These are phyloP conservation scores for Hibiscus tridactylites DNA, from an alignment of 345 rosid species.

Conservation along the genomic window DNA sequence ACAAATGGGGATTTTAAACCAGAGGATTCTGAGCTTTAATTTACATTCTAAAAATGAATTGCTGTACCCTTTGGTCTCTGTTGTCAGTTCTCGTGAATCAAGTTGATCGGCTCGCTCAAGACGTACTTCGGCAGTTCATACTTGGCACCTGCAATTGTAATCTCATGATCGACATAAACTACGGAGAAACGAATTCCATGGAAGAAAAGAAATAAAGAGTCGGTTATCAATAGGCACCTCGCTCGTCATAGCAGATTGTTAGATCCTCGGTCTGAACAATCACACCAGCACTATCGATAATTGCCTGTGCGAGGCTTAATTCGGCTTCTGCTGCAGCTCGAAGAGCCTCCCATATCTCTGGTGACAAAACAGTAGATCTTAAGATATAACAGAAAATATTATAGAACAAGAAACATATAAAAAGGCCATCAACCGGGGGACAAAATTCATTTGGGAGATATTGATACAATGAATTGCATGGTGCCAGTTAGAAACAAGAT, in stretches of 20 bases:
- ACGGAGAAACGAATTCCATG: background rate
- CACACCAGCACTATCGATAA: constrained; percentile 81
- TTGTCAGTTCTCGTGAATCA: constrained; percentile 38
- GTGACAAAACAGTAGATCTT: background rate
- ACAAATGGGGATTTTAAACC: background rate
- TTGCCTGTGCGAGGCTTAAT: constrained; percentile 59
- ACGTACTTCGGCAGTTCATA: constrained; percentile 93
- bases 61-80: constrained; percentile 2
- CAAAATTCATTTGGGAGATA: background rate
- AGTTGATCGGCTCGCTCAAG: constrained; percentile 71
- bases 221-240: constrained; percentile 38
- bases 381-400: background rate
- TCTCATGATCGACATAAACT: background rate
- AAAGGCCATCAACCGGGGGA: background rate
- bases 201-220: background rate
- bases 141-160: constrained; percentile 63
- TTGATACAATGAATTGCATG: background rate
- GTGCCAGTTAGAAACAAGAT: background rate
- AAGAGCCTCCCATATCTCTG: constrained; percentile 96
- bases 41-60: constrained; percentile 20
- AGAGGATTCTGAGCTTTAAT: constrained; percentile 6
- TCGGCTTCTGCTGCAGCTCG: constrained; percentile 87
- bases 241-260: constrained; percentile 78
- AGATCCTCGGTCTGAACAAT: constrained; percentile 73
- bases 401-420: background rate